Evolutionary conservation across 495 filamentous ascomycete species (phyloP), one percentile per base, ranked within the genome.

Genomic region (Rhypophila decipiens): DNA sequence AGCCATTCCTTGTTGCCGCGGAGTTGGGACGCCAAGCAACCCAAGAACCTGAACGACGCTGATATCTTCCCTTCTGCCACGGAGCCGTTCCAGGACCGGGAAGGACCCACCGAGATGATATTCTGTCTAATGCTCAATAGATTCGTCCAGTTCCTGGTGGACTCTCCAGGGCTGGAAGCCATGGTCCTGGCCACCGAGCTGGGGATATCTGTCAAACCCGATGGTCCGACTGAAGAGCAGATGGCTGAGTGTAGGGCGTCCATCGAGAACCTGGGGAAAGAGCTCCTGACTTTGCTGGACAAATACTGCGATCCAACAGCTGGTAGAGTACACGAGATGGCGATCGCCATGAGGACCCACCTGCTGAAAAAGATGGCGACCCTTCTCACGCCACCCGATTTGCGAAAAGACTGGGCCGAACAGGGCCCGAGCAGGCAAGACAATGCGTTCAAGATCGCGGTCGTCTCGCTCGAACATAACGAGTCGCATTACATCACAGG

Each of bases 81-180:
- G 7, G 71, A 78, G 44, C 57, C 66, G 1, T 66, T 78, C 8
- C 65, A 65, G 36, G 73, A 78, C 22, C 71, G 74, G 11, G 65
- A 74, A 3, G 79, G 81, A 3, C 68, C 80, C 0, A 84, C 83
- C 3, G 83, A 86, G 42, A 85, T 85, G 83, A 75, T 81, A 20
- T 84, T 84, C 53, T 78, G 75, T 51, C 61, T 82, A n/a, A 61
- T 84, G 19, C 70, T 72, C 34, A 71, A 68, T 62, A 68, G 74
- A 39, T 64, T 78, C 19, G 70, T 72, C 20, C 57, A 70, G 34
- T 70, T 76, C 21, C 54, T 80, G 22, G 62, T 72, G 12, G 64
- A 72, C n/a, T 64, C 53, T 4, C 66, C 66, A 18, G 65, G 64
- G 4, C 55, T 68, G 56, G 76, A 66, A 51, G 63, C 45, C 52